Evolutionary conservation across 768 basidiomycete species (phyloP), one percentile per base, ranked within the genome.

Genomic region (Artomyces pyxidatus): DNA sequence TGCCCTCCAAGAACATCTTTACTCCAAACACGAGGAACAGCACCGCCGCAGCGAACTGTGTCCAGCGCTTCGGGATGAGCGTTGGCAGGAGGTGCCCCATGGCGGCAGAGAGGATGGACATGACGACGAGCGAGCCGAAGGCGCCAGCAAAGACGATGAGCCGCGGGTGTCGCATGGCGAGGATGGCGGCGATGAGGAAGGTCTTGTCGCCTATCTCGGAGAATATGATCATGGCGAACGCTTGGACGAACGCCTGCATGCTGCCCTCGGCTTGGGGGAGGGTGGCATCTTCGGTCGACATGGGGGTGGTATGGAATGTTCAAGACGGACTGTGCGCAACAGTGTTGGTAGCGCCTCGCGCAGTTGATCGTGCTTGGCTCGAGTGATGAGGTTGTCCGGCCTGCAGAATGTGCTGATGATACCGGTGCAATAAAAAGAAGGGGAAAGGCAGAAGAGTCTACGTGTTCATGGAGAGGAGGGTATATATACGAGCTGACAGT

Each of bases 131-230:
- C 7, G 92, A 91, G 14, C 78, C 75, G 57, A 97, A 84, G 1
- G 96, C 94, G 27, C 94, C 96, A 0, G 73, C 72, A 62, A 97
- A 97, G 51, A 99, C 92, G 49, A 82, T 68, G 38, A 85, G 57
- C 19, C 94, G 83, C 1, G 92, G 84, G 63, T 96, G 92, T 6
- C 91, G 85, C 82, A 93, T 93, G 10, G 94, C 92, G 59, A 80
- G 87, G 61, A 83, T 90, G 70, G 94, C 91, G 42, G 95, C 85
- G 29, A 86, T 84, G 55, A 86, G 71, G 61, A 86, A 86, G 0
- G 95, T 97, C 65, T 97, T 96, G 80, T 98, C 95, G 21, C 95
- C 95, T 37, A 94, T 85, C 72, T 93, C 90, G 2, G 89, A 91
- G 62, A 87, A 74, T 28, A 97, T 85, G 59, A 96, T 97, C 83